These are phyloP conservation scores for Saprolegnia diclina DNA, from an alignment of 352 stramenopile species.

Conservation along the genomic window DNA sequence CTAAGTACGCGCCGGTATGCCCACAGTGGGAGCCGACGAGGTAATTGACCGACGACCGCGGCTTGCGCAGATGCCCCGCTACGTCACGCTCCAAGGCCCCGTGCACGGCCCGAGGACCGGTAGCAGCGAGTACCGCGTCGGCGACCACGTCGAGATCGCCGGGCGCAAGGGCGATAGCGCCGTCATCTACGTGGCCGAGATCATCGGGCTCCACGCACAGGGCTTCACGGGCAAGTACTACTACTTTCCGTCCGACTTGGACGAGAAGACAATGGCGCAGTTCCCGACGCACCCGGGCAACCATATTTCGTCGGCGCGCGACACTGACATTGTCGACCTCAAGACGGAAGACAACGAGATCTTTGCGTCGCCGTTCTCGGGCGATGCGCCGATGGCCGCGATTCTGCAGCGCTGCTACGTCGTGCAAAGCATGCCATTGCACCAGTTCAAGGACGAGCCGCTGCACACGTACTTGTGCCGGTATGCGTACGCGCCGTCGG, in stretches of 20 bases:
- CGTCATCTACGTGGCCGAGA: conserved; percentile 18
- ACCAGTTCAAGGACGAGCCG: conserved; percentile 12
- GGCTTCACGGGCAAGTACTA: conserved; percentile 26
- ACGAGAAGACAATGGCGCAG: conserved; percentile 27
- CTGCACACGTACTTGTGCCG: conserved; percentile 19
- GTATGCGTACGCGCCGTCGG: conserved; percentile 17
- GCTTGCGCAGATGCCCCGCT: conserved; percentile 21
- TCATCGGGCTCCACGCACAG: neutral
- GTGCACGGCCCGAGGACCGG: neutral
- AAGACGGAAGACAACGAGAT: conserved; percentile 26
- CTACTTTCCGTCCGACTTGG: conserved; percentile 21
- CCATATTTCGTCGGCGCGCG: conserved; percentile 2
- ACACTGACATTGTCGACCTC: conserved; percentile 4
- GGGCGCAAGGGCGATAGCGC: neutral
- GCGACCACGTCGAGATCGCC: conserved; percentile 21
- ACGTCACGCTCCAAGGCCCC: conserved; percentile 12
- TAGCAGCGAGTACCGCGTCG: conserved; percentile 4
- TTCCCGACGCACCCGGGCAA: conserved; percentile 5
- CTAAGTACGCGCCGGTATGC: too few species aligned
- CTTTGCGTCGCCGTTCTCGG: conserved; percentile 23
- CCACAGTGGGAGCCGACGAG: neutral
- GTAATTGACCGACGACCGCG: neutral
- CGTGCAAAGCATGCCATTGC: neutral
- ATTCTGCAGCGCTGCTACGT: conserved; percentile 20
- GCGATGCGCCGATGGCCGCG: conserved; percentile 8